Percentiles rank a stretch among this genome's conserved stretches.
Conservation (phyloP, 2,329 filamentous ascomycete species). For the Sclerotiophoma versabilis region DNA sequence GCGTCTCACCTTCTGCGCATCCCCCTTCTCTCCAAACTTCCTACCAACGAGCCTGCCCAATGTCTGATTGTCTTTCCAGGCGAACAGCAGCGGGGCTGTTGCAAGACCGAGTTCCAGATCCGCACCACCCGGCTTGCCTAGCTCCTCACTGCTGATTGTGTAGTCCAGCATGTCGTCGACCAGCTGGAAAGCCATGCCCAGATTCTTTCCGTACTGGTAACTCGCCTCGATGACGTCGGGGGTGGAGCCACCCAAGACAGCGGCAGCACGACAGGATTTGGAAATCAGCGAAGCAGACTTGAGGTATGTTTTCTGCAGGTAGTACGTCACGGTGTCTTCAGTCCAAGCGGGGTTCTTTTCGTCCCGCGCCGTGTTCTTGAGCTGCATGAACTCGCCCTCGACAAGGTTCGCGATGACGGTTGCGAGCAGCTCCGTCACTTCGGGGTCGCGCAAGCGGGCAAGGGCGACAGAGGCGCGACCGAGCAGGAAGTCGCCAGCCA, state of each 20-base stretch:
- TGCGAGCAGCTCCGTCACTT: slow-evolving; percentile 92
- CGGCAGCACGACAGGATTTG: slow-evolving; percentile 91
- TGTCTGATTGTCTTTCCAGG: slow-evolving; percentile 88
- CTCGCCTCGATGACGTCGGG: slow-evolving; percentile 85
- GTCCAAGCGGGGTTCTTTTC: slow-evolving; percentile 85
- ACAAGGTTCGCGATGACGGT: slow-evolving; percentile 98
- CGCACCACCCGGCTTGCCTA: slow-evolving; percentile 94
- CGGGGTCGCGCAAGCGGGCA: slow-evolving; percentile 86
- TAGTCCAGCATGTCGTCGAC: slow-evolving; percentile 99
- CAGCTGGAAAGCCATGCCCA: slow-evolving; percentile 94
- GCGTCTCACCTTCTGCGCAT: slow-evolving; percentile 79
- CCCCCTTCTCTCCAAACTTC: slow-evolving; percentile 84
- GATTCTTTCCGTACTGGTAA: slow-evolving; percentile 90
- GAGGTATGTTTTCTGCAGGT: slow-evolving; percentile 97
- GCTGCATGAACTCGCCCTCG: slow-evolving; percentile 99
- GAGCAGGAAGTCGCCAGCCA: slow-evolving; percentile 95
- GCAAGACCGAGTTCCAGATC: slow-evolving; percentile 93
- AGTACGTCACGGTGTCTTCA: slow-evolving; percentile 89
- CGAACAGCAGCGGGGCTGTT: slow-evolving; percentile 92
- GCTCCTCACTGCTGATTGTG: slow-evolving; percentile 80
- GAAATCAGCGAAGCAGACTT: slow-evolving; percentile 96
- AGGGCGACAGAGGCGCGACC: slow-evolving; percentile 92
- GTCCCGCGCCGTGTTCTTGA: slow-evolving; percentile 92
- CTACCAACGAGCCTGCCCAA: slow-evolving; percentile 87
- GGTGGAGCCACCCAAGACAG: slow-evolving; percentile 80